Evolutionary conservation across 345 rosid genomes (phyloP).

Genomic region (Eucalyptus polybractea): DNA sequence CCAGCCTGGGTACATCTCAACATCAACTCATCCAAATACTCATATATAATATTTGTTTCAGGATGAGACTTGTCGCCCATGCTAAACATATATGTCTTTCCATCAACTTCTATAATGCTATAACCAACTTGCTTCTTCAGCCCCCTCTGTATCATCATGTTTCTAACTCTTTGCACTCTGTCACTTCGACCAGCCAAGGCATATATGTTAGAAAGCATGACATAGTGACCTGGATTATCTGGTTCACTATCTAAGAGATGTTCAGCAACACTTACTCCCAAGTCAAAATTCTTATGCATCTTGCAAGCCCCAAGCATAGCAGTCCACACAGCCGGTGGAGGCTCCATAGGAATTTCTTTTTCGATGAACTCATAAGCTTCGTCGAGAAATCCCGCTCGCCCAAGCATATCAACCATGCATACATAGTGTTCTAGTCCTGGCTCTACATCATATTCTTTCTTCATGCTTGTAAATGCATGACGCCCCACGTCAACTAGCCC

Average conservation of each 20-base stretch:
- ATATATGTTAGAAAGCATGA: constrained; percentile 72
- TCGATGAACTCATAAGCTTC: constrained; percentile 53
- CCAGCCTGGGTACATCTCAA: constrained; percentile 55
- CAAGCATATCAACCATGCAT: constrained; percentile 81
- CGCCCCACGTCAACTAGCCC: constrained; percentile 61
- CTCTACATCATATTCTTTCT: constrained; percentile 13
- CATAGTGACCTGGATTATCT: constrained; percentile 82
- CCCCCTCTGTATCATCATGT: constrained; percentile 45
- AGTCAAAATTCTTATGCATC: constrained; percentile 71
- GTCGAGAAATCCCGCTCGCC: constrained; percentile 57
- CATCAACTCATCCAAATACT: constrained; percentile 53
- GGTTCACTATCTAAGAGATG: constrained; percentile 59
- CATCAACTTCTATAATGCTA: constrained; percentile 45
- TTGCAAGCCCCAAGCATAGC: constrained; percentile 97
- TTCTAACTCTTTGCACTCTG: constrained; percentile 47
- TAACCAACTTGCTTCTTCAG: constrained; percentile 73
- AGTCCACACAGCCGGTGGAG: constrained; percentile 73
- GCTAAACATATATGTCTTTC: constrained; percentile 48
- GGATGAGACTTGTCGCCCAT: constrained; percentile 70
- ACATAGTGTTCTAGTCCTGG: constrained; percentile 75
- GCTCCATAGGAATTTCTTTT: constrained; percentile 21
- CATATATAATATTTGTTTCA: constrained; percentile 36
- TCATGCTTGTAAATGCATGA: constrained; percentile 38
- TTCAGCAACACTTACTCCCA: constrained; percentile 65
- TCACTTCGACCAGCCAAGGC: constrained; percentile 72